Evolutionary conservation across 2,329 filamentous ascomycete genomes (phyloP), one percentile per base, ranked within the genome.

Genomic region (Hypoxylon sp.): DNA sequence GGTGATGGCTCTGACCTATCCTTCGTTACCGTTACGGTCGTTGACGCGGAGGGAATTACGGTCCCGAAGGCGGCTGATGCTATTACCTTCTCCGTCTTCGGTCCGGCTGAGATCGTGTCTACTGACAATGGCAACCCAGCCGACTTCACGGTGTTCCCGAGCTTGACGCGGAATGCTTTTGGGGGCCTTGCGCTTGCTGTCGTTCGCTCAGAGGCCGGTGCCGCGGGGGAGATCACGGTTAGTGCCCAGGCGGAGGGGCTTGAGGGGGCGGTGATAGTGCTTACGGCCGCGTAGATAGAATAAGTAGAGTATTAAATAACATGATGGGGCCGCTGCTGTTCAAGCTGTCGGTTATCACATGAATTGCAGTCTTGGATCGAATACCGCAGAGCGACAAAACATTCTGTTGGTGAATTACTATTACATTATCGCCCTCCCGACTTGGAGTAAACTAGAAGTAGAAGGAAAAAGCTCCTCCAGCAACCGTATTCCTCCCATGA

Each of bases 111-210:
- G 69, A 80, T 86, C 32, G 75, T 83, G 2, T 74, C 80, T 0
- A 85, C 83, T 0, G 83, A 85, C 56, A 85, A 85, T 59, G 84
- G 84, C 0, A 78, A 84, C 53, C 79, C 80, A 1, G 74, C 78
- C 0, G 80, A 84, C 61, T 74, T 81, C 68, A 77, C 73, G 1
- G 66, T 75, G 1, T 84, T 84, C 65, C 76, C 79, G 2, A 77
- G 75, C 5, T 62, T 68, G 15, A 71, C 72, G 44, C 71, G 80
- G 19, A 77, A 78, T 43, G 78, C 78, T 0, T 80, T 79, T 46
- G 75, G 73, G 26, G 80, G 80, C 1, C 68, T 76, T 3, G 79
- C 77, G 0, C 71, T 82, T 17, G 79, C 74, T 6, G 77, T 81
- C 56, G 76, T 81, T 2, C 70, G 70, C 6, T 71, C 73, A 11